A percentile compares a stretch with the other conserved stretches of the same genome.
Evolutionary conservation across 345 rosid genomes (phyloP).

Genomic region (Citrus glauca): DNA sequence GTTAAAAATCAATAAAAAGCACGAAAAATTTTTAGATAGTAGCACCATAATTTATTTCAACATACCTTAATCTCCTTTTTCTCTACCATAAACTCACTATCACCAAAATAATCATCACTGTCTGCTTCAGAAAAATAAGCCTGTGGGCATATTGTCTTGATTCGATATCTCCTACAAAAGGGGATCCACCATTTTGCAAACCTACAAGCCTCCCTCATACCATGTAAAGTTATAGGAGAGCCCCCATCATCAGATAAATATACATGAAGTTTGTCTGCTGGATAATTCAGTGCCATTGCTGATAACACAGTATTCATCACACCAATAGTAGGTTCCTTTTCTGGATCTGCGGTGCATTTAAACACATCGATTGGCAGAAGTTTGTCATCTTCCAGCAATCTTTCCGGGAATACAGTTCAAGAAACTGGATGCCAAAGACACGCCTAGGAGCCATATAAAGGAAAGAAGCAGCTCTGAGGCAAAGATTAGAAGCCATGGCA

Average conservation of each 20-base stretch:
- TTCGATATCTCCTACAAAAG: slow-evolving; percentile 27
- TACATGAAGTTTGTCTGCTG: slow-evolving; percentile 37
- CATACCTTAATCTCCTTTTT: slow-evolving; percentile 20
- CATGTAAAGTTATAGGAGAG: slow-evolving; percentile 31
- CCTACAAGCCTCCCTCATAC: slow-evolving; percentile 30
- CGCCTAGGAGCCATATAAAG: slow-evolving; percentile 32
- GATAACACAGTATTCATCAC: slow-evolving; percentile 47
- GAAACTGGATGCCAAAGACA: slow-evolving; percentile 35
- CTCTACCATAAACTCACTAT: slow-evolving; percentile 10
- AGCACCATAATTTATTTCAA: background rate
- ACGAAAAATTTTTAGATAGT: background rate
- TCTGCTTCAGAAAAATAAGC: slow-evolving; percentile 22
- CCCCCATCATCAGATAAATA: slow-evolving; percentile 43
- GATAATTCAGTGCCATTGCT: slow-evolving; percentile 44
- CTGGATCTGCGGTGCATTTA: slow-evolving; percentile 41
- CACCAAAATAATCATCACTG: background rate
- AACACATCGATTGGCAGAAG: slow-evolving; percentile 42
- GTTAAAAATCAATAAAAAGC: too few relatives aligned
- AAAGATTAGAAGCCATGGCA: slow-evolving; percentile 27
- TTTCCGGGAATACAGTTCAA: slow-evolving; percentile 31
- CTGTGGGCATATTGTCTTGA: background rate
- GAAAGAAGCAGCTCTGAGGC: slow-evolving; percentile 24
- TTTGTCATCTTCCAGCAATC: slow-evolving; percentile 18
- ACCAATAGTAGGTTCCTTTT: slow-evolving; percentile 35
- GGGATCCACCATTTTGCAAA: slow-evolving; percentile 52